Base-by-base conservation (phyloP, 2,329 filamentous ascomycete species). In the Pyrenochaeta sp. region DNA sequence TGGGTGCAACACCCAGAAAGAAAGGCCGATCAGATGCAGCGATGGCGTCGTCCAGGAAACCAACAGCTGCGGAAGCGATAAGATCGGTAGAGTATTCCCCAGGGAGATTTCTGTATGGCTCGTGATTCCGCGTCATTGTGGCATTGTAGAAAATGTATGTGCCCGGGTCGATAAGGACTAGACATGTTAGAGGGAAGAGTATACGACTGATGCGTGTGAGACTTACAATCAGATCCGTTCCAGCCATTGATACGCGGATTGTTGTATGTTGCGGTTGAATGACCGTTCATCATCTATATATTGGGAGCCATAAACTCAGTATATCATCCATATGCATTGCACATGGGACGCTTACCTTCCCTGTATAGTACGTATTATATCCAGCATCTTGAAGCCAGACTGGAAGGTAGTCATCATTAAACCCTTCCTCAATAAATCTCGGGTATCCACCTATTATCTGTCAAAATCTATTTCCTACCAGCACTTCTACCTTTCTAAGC, bases 341-440 rank as follows among this genome's bases (percentile, higher is more conserved):
- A 5, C 23, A 27, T 27, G 23, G 9, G 23, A 27, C 23, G 4
- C 23, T 27, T 27, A 27, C 23, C 23, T 92, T 91, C n/a, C 87
- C 89, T 0, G 84, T 85, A 63, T 91, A 91, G 65, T 89, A 90
- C 0, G 88, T 90, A 59, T 85, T 84, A 67, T 91, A 91, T 0
- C 87, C 88, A 0, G 83, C 84, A 3, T 83, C 71, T 60, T 90
- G 86, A n/a, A 92, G 74, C 88, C 89, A 91, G 0, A 91, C 69
- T 0, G 88, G 89, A 0, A 91, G 79, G 55, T 88, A 90, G 31
- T 87, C 82, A 1, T 87, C 81, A 52, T 91, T 90, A 54, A 85
- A 80, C 0, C 88, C 88, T 46, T 88, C 80, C 2, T 77, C 76
- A 12, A 90, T 75, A 50, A 91, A 89, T 63, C 90, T 90, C 1